phyloP scores from a whole-genome alignment of 495 filamentous ascomycete species.

The Xylaria grammica region DNA sequence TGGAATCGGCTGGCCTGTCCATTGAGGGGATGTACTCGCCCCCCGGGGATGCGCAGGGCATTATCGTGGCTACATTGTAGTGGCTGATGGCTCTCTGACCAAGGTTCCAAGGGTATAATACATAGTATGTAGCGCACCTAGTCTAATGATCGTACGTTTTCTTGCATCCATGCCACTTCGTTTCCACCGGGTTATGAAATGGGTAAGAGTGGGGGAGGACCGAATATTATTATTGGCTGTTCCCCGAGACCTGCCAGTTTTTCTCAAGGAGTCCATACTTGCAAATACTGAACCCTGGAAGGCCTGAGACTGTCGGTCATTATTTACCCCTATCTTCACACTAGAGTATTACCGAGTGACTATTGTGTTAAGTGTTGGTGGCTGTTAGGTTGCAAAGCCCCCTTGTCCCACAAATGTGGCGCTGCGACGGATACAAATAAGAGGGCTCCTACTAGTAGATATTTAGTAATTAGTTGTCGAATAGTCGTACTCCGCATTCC shows the following conservation, averaged over 20 bases:
- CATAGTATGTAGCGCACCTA: not conserved
- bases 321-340: too few relatives aligned
- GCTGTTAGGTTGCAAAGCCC: not conserved
- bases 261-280: too few relatives aligned
- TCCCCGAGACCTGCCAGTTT: not conserved
- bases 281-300: not conserved
- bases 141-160: not conserved
- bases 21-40: conserved; percentile 25
- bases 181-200: not conserved
- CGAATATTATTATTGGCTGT: not conserved
- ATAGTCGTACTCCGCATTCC: too few relatives aligned
- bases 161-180: not conserved
- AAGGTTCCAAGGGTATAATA: not conserved
- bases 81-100: not conserved
- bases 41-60: conserved; percentile 25
- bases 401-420: too few relatives aligned
- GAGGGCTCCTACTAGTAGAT: too few relatives aligned
- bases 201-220: not conserved
- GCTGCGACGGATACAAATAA: too few relatives aligned
- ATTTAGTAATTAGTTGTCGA: too few relatives aligned
- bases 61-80: conserved; percentile 21
- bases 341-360: too few relatives aligned
- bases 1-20: conserved; percentile 45
- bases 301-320: not conserved
- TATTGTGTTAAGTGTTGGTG: not conserved